phyloP scores from a whole-genome alignment of 2,329 filamentous ascomycete genomes.

The Neopestalotiopsis rosae region DNA sequence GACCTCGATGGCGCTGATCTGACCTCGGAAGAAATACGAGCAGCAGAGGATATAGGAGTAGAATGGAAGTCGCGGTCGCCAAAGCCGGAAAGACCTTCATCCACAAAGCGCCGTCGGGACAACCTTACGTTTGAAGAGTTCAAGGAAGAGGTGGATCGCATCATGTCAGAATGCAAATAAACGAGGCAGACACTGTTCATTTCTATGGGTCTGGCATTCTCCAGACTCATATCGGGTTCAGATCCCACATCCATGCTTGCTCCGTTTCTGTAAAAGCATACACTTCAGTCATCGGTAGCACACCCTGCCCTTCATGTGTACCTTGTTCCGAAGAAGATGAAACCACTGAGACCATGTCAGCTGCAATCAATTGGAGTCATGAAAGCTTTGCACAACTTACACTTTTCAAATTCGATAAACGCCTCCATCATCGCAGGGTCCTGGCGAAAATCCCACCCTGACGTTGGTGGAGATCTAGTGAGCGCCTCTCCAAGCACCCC shows the following conservation, averaged over 20 bases:
- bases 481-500: neutral
- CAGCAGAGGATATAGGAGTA: neutral
- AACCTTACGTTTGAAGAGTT: neutral
- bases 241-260: neutral
- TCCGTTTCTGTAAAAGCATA: neutral
- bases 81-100: neutral
- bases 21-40: neutral
- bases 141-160: neutral
- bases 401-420: neutral
- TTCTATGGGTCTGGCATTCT: too few species aligned
- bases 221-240: neutral
- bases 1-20: neutral
- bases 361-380: neutral
- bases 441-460: neutral
- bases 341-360: neutral
- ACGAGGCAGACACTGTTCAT: neutral
- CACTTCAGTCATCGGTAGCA: neutral
- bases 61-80: neutral
- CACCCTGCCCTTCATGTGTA: neutral
- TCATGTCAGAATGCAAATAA: neutral
- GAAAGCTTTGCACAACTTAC: neutral
- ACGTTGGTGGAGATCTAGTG: neutral
- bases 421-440: neutral
- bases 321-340: neutral
- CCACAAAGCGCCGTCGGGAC: neutral